Conservation (phyloP, 352 stramenopile genomes). For the Thalassiosira ordinaria region DNA sequence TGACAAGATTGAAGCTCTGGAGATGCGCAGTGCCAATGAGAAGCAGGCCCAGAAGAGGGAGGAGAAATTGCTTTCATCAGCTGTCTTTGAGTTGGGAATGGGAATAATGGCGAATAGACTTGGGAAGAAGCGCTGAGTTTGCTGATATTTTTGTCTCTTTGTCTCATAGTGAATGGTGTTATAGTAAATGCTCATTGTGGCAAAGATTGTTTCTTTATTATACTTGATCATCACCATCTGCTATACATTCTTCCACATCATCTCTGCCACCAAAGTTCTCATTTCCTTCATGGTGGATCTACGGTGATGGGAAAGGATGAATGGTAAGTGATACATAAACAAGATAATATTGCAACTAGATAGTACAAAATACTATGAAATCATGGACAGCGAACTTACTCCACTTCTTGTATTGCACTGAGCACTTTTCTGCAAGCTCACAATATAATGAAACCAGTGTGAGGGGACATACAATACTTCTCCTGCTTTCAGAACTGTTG, state of each 20-base stretch:
- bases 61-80: slow-evolving; percentile 79
- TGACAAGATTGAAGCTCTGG: slow-evolving; percentile 83
- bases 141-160: slow-evolving; percentile 4
- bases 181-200: too few relatives aligned
- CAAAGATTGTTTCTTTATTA: too few relatives aligned
- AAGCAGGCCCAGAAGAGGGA: slow-evolving; percentile 80
- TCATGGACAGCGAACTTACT: slow-evolving; percentile 15
- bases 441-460: slow-evolving; percentile 97
- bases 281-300: slow-evolving; percentile 64
- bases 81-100: slow-evolving; percentile 83
- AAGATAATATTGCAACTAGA: too few relatives aligned
- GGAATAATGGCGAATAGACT: slow-evolving; percentile 80
- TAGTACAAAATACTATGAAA: not conserved
- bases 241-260: slow-evolving; percentile 43
- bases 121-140: slow-evolving; percentile 26
- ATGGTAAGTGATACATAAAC: too few relatives aligned
- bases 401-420: slow-evolving; percentile 92
- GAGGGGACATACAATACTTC: slow-evolving; percentile 95
- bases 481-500: slow-evolving; percentile 91
- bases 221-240: too few relatives aligned
- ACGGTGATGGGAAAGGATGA: not conserved
- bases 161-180: not conserved
- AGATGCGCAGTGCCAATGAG: slow-evolving; percentile 75
- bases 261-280: slow-evolving; percentile 61
- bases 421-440: slow-evolving; percentile 92